Base-by-base conservation (phyloP, 2,329 filamentous ascomycete species). In the Aspergillus nomiae region DNA sequence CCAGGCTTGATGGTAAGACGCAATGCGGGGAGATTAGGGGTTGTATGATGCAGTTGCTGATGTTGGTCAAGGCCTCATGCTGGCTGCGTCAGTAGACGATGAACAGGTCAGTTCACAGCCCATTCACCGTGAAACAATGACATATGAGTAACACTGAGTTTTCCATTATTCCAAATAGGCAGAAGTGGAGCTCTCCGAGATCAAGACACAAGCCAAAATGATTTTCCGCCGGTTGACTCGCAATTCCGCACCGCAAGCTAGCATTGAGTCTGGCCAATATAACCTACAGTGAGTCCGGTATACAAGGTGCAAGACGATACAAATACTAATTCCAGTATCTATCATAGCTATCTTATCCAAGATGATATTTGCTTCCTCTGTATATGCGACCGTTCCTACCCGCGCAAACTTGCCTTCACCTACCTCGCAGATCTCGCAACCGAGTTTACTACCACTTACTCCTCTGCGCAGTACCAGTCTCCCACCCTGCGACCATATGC, bases 361-460 rank as follows among this genome's bases (percentile, higher is more conserved):
- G 85, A 89, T 74, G 89, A 92, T 72, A 86, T 99, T 70, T 90
- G 93, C 81, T 98, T 96, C 84, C 85, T 98, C 72, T 93, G 91
- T 84, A 94, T 99, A 80, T 94, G 92, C 84, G 94, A 97, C 79
- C 86, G 88, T 62, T 92, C 92, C 61, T 99, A 98, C 84, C 94
- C 95, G 63, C 94, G 95, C 80, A 98, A 99, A 81, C 91, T 99
- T 56, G 94, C 96, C 74, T 97, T 99, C 81, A 97, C 94, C 65
- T 99, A 98, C 86, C 92, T 99, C 65, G 89, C 92, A 71, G 95
- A 99, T 83, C 87, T 99, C 60, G 87, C 91, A 63, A 87, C 88
- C 78, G 95, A 99, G 83, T 99, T 99, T 84, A 89, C 89, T 67
- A 94, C 89, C 68, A 93, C 90, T 62, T 96, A 99, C 84, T 86